These are phyloP conservation scores for Hypoxylon lienhwacheense DNA, from an alignment of 495 filamentous ascomycete species.

Conservation along the genomic window DNA sequence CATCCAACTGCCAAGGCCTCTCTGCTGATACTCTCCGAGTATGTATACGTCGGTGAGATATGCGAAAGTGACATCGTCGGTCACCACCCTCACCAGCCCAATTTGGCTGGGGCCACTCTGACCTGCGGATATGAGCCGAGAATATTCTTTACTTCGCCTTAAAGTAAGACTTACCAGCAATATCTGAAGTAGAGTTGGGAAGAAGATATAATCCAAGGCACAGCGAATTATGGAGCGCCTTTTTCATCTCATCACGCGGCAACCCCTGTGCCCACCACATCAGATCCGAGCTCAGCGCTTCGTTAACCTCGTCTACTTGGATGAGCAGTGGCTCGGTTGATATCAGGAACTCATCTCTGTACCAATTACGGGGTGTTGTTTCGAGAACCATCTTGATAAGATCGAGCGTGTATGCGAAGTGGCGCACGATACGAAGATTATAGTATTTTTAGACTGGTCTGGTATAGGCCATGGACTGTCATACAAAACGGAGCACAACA, in stretches of 20 bases:
- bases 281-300: constrained; percentile 52
- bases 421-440: too few species aligned
- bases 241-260: constrained; percentile 43
- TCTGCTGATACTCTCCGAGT: constrained; percentile 54
- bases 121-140: constrained; percentile 12
- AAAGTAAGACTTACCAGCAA: constrained; percentile 33
- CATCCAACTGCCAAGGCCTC: constrained; percentile 66
- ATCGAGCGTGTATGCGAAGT: background rate
- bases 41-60: constrained; percentile 74
- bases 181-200: constrained; percentile 35
- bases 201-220: constrained; percentile 58
- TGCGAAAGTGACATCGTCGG: constrained; percentile 65
- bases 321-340: constrained; percentile 56
- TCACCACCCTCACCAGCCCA: constrained; percentile 65
- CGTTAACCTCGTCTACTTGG: constrained; percentile 52
- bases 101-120: constrained; percentile 38
- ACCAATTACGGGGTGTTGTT: constrained; percentile 34
- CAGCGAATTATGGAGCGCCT: constrained; percentile 55
- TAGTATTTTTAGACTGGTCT: too few species aligned
- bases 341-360: constrained; percentile 45
- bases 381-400: constrained; percentile 33
- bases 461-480: too few species aligned
- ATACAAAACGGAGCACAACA: too few species aligned
- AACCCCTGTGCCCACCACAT: constrained; percentile 59
- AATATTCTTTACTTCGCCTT: background rate